These are phyloP conservation scores for Geotrichum candidum DNA, from an alignment of 1,139 yeast species.

Conservation along the genomic window DNA sequence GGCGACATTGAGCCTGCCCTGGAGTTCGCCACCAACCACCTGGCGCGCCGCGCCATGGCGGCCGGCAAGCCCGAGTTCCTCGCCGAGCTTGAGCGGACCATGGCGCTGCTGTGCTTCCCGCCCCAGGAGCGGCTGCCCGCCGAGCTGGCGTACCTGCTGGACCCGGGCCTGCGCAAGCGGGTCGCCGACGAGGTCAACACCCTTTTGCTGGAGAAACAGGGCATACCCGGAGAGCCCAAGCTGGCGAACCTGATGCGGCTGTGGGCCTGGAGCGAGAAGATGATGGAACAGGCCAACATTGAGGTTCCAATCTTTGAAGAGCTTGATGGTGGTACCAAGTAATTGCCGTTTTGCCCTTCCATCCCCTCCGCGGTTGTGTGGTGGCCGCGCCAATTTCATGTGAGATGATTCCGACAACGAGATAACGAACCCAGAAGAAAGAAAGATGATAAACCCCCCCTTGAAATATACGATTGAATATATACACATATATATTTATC, in stretches of 20 bases:
- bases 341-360: neutral
- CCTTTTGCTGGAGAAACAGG: conserved; percentile 34
- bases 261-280: conserved; percentile 35
- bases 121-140: conserved; percentile 30
- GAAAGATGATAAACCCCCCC: too few species aligned
- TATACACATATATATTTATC: too few species aligned
- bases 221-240: conserved; percentile 33
- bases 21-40: conserved; percentile 36
- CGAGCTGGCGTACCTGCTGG: conserved; percentile 33
- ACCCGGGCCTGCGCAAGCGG: conserved; percentile 30
- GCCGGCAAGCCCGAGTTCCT: conserved; percentile 23
- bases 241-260: conserved; percentile 32
- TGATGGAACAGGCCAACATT: conserved; percentile 25
- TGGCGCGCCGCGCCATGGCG: conserved; percentile 34
- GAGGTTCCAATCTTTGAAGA: conserved; percentile 10
- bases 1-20: conserved; percentile 31
- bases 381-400: too few species aligned
- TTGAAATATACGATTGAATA: too few species aligned
- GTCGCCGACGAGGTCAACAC: conserved; percentile 37
- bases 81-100: conserved; percentile 35
- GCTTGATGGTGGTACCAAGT: neutral
- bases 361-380: too few species aligned
- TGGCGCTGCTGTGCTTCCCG: conserved; percentile 40
- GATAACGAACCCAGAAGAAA: too few species aligned
- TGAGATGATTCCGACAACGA: too few species aligned